Evolutionary conservation across 768 basidiomycete species (phyloP).

Genomic region (Tulasnella sp.): DNA sequence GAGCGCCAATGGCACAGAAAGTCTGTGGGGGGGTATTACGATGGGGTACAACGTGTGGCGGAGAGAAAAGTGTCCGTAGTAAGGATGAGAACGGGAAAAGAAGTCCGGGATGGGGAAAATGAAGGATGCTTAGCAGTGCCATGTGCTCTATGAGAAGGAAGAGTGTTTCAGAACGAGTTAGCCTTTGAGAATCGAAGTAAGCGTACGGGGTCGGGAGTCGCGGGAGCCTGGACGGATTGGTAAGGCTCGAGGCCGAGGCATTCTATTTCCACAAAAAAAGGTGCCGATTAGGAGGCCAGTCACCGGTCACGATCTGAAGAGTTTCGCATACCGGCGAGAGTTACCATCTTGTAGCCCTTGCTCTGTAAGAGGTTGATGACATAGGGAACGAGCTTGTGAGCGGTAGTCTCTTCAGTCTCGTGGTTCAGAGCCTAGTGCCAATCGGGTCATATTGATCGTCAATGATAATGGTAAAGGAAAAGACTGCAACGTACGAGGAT

Average conservation of each 20-base stretch:
- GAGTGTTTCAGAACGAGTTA: neutral
- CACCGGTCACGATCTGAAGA: neutral
- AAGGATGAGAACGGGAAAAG: too few relatives aligned
- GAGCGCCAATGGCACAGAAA: neutral
- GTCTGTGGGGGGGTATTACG: neutral
- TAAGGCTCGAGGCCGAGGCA: constrained; percentile 1
- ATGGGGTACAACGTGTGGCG: neutral
- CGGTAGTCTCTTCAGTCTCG: constrained; percentile 15
- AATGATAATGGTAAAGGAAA: neutral
- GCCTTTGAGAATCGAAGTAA: neutral
- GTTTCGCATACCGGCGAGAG: constrained; percentile 10
- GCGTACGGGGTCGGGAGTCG: neutral
- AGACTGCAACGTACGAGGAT: neutral
- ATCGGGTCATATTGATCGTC: too few relatives aligned
- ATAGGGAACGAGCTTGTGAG: constrained; percentile 15
- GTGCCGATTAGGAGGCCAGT: neutral
- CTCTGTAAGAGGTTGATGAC: constrained; percentile 6
- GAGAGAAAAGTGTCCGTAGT: neutral
- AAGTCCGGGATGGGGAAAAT: neutral
- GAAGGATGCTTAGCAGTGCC: neutral
- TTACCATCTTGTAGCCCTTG: constrained; percentile 16
- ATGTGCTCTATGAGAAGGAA: neutral
- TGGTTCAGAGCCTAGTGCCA: constrained; percentile 17
- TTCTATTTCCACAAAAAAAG: neutral
- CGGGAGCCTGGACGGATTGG: neutral